phyloP scores from a whole-genome alignment of 768 basidiomycete genomes.

The Chiua virens region DNA sequence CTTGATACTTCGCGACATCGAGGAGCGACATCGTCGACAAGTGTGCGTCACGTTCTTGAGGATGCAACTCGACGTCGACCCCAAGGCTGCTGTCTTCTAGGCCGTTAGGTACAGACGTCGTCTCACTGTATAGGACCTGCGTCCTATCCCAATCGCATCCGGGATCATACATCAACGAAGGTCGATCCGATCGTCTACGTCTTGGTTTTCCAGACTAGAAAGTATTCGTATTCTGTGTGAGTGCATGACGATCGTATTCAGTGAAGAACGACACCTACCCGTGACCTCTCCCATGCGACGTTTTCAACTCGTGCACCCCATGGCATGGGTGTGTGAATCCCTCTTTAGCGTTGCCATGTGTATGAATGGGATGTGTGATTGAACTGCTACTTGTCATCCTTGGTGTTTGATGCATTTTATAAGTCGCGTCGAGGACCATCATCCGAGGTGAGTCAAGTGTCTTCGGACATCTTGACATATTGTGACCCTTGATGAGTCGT shows the following conservation, averaged over 20 bases:
- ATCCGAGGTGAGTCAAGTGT: no score
- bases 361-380: neutral
- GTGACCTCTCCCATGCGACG: conserved; percentile 10
- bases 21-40: neutral
- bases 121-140: conserved; percentile 5
- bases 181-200: conserved; percentile 10
- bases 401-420: conserved; percentile 7
- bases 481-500: conserved; percentile 17
- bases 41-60: neutral
- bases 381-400: neutral
- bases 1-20: conserved; percentile 2
- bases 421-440: neutral
- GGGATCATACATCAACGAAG: conserved; percentile 11
- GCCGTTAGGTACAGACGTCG: neutral
- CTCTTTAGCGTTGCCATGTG: conserved; percentile 23
- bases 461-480: neutral
- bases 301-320: conserved; percentile 6
- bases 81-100: neutral
- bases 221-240: neutral
- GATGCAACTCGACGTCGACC: neutral
- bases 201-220: conserved; percentile 14
- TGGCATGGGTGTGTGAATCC: conserved; percentile 5
- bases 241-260: neutral
- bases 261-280: conserved; percentile 4
- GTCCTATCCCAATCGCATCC: conserved; percentile 28